These are phyloP conservation scores for Brassica balearica DNA, from an alignment of 441 rosid species.

Conservation along the genomic window DNA sequence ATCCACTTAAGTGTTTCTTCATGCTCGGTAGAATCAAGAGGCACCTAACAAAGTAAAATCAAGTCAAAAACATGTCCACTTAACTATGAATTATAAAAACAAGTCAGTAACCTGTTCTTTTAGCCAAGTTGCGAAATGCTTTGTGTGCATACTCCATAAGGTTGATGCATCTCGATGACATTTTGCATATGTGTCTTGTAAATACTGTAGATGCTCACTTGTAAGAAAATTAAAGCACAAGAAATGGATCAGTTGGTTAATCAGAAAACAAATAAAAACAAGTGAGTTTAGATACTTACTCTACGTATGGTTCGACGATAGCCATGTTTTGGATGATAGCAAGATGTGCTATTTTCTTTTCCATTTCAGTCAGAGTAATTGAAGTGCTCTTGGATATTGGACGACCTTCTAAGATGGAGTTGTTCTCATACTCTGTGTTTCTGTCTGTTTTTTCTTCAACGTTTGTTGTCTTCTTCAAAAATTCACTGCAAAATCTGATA, in stretches of 20 bases:
- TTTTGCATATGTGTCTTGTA: neutral
- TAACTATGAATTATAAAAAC: too few species aligned
- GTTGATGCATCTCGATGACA: neutral
- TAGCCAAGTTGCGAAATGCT: neutral
- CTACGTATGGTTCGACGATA: neutral
- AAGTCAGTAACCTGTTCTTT: neutral
- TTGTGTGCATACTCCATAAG: constrained; percentile 4
- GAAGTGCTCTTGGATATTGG: neutral
- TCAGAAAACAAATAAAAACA: too few species aligned
- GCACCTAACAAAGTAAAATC: neutral
- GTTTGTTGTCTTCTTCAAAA: neutral
- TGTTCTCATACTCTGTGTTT: neutral
- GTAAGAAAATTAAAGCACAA: too few species aligned
- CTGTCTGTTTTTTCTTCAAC: neutral
- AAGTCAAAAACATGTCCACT: neutral
- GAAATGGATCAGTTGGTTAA: too few species aligned
- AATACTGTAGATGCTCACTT: neutral
- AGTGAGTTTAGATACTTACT: neutral
- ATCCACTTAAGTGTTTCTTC: constrained; percentile 1
- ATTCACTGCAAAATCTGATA: neutral
- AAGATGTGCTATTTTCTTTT: neutral
- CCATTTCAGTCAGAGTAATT: neutral
- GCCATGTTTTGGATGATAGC: neutral
- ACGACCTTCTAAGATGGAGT: neutral
- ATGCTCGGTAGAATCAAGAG: neutral